These are phyloP conservation scores for Scytalidium sp. DNA, from an alignment of 2,329 filamentous ascomycete species.

Conservation along the genomic window DNA sequence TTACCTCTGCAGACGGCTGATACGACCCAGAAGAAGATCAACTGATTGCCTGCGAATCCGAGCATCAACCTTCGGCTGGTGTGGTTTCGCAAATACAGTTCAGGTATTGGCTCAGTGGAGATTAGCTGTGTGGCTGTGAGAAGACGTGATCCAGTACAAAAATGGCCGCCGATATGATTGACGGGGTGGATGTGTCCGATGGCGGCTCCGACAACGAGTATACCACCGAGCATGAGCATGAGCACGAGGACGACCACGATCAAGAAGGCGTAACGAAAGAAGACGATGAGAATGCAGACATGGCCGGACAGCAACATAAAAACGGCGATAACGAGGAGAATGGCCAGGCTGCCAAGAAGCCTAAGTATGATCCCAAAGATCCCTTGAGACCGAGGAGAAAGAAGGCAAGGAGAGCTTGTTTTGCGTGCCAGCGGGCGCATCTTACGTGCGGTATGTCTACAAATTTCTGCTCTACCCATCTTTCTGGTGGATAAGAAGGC, in stretches of 20 bases:
- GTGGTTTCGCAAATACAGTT: slow-evolving; percentile 26
- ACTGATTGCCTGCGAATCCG: not conserved
- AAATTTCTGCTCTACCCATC: slow-evolving; percentile 6
- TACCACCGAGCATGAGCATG: slow-evolving; percentile 26
- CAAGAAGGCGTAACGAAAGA: slow-evolving; percentile 25
- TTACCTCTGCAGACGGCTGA: not conserved
- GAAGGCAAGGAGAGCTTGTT: slow-evolving; percentile 93
- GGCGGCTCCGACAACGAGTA: slow-evolving; percentile 31
- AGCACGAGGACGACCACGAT: not conserved
- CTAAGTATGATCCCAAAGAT: slow-evolving; percentile 78
- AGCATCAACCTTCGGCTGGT: slow-evolving; percentile 5
- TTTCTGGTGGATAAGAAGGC: slow-evolving; percentile 3
- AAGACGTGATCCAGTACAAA: slow-evolving; percentile 26
- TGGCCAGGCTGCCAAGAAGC: slow-evolving; percentile 42
- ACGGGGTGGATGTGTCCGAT: slow-evolving; percentile 31
- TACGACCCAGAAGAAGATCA: not conserved
- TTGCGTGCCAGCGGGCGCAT: slow-evolving; percentile 95
- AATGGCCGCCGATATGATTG: slow-evolving; percentile 31
- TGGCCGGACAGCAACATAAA: slow-evolving; percentile 29
- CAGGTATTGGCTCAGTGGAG: not conserved
- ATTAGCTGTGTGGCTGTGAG: not conserved
- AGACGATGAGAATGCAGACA: slow-evolving; percentile 28
- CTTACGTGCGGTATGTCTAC: slow-evolving; percentile 88
- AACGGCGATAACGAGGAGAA: slow-evolving; percentile 24
- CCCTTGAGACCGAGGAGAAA: slow-evolving; percentile 85